Conservation (phyloP, 1,284 basidiomycete species). For the Albatrellus sp. region DNA sequence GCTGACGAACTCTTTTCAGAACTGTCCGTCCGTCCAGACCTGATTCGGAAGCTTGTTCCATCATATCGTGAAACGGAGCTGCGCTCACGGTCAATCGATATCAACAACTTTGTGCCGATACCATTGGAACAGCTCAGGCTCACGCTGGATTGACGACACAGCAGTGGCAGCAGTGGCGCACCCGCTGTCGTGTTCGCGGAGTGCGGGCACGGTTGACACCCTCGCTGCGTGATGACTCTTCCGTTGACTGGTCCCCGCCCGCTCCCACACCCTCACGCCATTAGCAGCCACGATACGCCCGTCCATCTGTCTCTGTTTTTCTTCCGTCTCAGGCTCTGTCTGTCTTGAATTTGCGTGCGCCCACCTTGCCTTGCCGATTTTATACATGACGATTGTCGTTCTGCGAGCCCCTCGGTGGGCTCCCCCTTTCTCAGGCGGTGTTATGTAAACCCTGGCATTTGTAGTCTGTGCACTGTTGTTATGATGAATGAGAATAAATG, state of each 20-base stretch:
- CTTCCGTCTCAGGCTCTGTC: neutral
- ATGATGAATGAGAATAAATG: neutral
- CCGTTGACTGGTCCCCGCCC: neutral
- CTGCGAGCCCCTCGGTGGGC: neutral
- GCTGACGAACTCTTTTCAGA: conserved; percentile 36
- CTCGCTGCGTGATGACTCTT: neutral
- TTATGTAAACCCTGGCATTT: conserved; percentile 2
- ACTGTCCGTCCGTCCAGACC: conserved; percentile 89
- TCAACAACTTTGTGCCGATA: conserved; percentile 91
- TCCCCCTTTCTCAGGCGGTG: neutral
- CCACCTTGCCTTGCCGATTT: conserved; percentile 7
- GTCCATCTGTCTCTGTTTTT: neutral
- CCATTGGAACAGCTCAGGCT: conserved; percentile 87
- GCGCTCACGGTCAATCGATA: conserved; percentile 72
- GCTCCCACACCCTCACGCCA: neutral
- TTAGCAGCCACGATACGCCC: neutral
- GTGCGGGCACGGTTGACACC: neutral
- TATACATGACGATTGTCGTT: conserved; percentile 9
- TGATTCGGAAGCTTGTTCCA: conserved; percentile 87
- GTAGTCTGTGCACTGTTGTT: neutral
- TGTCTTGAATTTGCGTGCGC: conserved; percentile 5
- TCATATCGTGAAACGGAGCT: conserved; percentile 83
- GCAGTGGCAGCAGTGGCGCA: neutral
- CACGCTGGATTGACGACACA: conserved; percentile 60
- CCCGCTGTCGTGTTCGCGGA: neutral